Evolutionary conservation across 331 rosid species (phyloP), one percentile per base, ranked within the genome.

Genomic region (Saraca asoca): DNA sequence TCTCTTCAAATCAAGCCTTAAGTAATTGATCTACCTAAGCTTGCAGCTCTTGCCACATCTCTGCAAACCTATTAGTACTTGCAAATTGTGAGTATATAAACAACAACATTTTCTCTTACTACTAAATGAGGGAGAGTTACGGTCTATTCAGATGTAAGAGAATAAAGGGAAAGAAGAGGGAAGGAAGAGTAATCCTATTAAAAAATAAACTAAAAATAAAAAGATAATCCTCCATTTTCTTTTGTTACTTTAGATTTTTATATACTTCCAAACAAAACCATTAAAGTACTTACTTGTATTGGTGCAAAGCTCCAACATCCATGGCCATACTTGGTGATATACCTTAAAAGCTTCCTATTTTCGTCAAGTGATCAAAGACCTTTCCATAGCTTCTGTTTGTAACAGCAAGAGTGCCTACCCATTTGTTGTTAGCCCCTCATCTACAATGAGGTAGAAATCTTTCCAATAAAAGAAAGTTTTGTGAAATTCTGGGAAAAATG

Each of bases 241-340:
- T n/a, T n/a, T n/a, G n/a, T n/a, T n/a, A n/a, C n/a, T n/a, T n/a
- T n/a, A n/a, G n/a, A n/a, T n/a, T n/a, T n/a, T n/a, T n/a, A n/a
- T n/a, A n/a, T n/a, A n/a, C n/a, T n/a, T n/a, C n/a, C 31, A 24
- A 24, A 24, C 31, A 24, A 3, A 24, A 3, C 3, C 2, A 24
- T 24, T 60, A 13, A 20, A n/a, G 5, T 62, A 83, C 88, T 85
- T 55, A 85, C 88, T 83, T 80, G 88, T 61, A 80, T 83, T 49
- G 88, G 88, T 51, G 80, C 88, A 19, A 85, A 80, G 43, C 88
- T 83, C 88, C 88, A 83, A 55, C 88, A 80, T 48, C 88, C 85
- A 77, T 83, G 88, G 43, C 88, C 88, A 7, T 71, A 68, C 51
- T 78, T 72, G 8, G 79, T 80, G 2, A 83, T 68, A 75, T 83